Conservation (phyloP, 2,329 filamentous ascomycete species). For the Sporothrix variecibatus region DNA sequence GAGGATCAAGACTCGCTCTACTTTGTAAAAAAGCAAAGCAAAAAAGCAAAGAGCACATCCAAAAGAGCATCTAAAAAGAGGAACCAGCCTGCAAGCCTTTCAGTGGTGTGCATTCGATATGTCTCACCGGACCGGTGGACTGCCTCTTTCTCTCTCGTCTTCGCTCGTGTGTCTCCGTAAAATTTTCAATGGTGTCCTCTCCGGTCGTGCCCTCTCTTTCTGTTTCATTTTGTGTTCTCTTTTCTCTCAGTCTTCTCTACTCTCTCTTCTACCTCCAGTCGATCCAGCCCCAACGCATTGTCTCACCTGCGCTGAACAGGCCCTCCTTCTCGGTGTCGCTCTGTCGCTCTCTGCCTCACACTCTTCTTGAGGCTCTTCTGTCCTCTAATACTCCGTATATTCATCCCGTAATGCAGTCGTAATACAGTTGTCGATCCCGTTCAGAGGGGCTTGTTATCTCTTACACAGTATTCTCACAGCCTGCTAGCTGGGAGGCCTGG, state of each 20-base stretch:
- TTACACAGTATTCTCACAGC: neutral
- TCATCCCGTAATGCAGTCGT: slow-evolving; percentile 9
- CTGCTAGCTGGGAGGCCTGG: neutral
- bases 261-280: neutral
- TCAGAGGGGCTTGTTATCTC: neutral
- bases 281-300: neutral
- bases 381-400: too few relatives aligned
- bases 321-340: neutral
- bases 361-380: neutral
- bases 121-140: neutral
- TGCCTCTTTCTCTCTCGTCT: neutral
- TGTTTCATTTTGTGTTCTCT: neutral
- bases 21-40: neutral
- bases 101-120: slow-evolving; percentile 20
- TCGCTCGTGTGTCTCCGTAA: neutral
- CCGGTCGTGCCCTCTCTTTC: neutral
- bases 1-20: neutral
- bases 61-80: neutral
- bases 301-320: slow-evolving; percentile 18
- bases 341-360: neutral
- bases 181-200: neutral
- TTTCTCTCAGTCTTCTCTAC: neutral
- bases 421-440: neutral
- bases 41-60: neutral
- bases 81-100: slow-evolving; percentile 1